Evolutionary conservation across 768 basidiomycete genomes (phyloP), one percentile per base, ranked within the genome.

Genomic region (Mycena vulgaris): DNA sequence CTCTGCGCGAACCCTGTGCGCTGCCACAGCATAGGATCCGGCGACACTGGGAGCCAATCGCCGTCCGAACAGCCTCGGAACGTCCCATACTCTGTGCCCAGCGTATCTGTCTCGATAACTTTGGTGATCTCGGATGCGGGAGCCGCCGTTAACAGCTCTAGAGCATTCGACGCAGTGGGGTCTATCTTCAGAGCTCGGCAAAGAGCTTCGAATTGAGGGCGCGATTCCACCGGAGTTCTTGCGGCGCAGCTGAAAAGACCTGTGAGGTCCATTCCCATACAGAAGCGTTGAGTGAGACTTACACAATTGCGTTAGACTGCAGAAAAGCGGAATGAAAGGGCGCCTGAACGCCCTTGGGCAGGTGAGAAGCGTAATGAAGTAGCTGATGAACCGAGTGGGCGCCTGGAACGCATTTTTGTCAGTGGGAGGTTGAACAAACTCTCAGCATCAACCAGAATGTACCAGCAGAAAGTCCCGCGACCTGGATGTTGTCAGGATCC

Each of bases 251-350:
- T 88, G 76, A 39, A 28, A 39, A 5, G 33, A 45, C 14, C 33
- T 25, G 42, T 52, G 39, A 23, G 27, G 52, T 25, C 21, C 8
- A 39, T 28, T 40, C n/a, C 21, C n/a, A n/a, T n/a, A 33, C 6
- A 39, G 21, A 47, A 6, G 25, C 8, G 45, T 45, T 37, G 21
- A 63, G 49, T 14, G 28, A 28, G n/a, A 79, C 89, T 56, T 73
- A 93, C 88, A 92, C 75, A 9, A 95, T 90, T 1, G 91, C 90
- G 72, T 95, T 95, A 10, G 93, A 95, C 74, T 93, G 92, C 19
- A 94, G 78, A 11, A 88, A 72, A 4, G 91, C 93, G 23, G 90
- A 89, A 35, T 84, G 84, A 75, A 94, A 92, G 0, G 94, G 93
- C 0, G 93, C 88, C 30, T 79, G 76, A 68, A 82, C 78, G 30